phyloP scores from a whole-genome alignment of 345 rosid species.

The Microthlaspi erraticum region DNA sequence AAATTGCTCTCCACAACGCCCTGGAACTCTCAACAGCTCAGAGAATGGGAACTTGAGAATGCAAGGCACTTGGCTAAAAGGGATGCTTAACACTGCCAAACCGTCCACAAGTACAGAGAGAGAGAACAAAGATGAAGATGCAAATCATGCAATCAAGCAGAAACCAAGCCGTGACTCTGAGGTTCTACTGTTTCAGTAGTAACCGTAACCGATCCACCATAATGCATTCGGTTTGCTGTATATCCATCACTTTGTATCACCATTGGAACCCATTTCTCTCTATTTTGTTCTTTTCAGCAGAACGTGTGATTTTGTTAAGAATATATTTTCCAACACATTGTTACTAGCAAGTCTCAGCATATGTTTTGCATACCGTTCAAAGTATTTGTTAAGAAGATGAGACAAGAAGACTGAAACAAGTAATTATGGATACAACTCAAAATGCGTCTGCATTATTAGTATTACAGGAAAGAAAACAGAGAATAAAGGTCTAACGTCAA shows the following conservation, averaged over 20 bases:
- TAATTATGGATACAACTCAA: conserved; percentile 7
- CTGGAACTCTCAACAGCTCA: conserved; percentile 63
- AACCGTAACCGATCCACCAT: conserved; percentile 2
- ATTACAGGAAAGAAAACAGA: conserved; percentile 12
- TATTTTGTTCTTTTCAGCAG: background rate
- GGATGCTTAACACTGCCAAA: conserved; percentile 61
- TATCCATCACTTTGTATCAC: conserved; percentile 36
- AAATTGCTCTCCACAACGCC: conserved; percentile 28
- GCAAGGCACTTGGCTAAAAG: conserved; percentile 84
- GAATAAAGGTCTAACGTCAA: background rate
- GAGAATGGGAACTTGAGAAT: conserved; percentile 64
- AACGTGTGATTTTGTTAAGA: conserved; percentile 29
- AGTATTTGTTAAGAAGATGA: background rate
- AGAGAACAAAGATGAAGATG: conserved; percentile 43
- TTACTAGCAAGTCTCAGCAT: background rate
- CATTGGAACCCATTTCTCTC: background rate
- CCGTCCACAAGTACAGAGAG: conserved; percentile 48
- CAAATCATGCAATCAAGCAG: conserved; percentile 29
- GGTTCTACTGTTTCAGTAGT: conserved; percentile 29
- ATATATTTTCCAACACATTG: conserved; percentile 1
- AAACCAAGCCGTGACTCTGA: conserved; percentile 35
- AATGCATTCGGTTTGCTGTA: conserved; percentile 34
- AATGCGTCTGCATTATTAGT: conserved; percentile 16
- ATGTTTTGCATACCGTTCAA: background rate
- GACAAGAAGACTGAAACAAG: no score